A percentile compares a stretch with the other conserved stretches of the same genome.
These are phyloP conservation scores for Wickerhamomyces sp. DNA, from an alignment of 1,139 yeast genomes.

Conservation along the genomic window DNA sequence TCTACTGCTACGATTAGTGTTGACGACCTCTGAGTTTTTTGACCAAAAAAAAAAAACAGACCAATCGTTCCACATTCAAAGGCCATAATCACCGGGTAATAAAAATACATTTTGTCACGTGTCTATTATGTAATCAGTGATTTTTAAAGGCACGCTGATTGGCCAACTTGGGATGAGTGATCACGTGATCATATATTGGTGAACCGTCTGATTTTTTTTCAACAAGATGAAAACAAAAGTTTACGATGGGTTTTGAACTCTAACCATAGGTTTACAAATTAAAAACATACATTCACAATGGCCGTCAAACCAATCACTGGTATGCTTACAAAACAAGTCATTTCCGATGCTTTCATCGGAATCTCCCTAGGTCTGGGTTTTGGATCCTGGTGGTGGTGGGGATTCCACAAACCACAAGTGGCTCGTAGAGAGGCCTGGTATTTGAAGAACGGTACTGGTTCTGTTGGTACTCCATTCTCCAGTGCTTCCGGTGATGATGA, in stretches of 20 bases:
- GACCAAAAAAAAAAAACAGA: not conserved
- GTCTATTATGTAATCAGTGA: not conserved
- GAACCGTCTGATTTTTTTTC: constrained; percentile 1
- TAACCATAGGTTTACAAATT: not conserved
- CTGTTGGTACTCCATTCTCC: constrained; percentile 20
- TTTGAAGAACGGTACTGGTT: constrained; percentile 64
- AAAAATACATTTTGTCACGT: not conserved
- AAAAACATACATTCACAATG: constrained; percentile 36
- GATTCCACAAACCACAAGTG: constrained; percentile 67
- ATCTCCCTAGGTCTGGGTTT: constrained; percentile 44
- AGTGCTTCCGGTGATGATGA: constrained; percentile 57
- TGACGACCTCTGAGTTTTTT: no score
- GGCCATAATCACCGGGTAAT: no score
- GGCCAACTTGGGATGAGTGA: not conserved
- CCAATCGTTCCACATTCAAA: constrained; percentile 2
- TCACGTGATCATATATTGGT: not conserved
- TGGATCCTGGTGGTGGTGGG: constrained; percentile 69
- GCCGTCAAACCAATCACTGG: constrained; percentile 92
- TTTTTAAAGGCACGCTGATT: not conserved
- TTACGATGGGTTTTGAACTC: not conserved
- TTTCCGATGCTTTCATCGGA: constrained; percentile 75
- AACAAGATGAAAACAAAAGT: not conserved
- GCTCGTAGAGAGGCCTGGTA: constrained; percentile 82
- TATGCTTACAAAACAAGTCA: constrained; percentile 73
- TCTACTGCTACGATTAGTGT: not conserved